Conservation (phyloP, 768 basidiomycete species). For the Macrolepiota albuminosa region DNA sequence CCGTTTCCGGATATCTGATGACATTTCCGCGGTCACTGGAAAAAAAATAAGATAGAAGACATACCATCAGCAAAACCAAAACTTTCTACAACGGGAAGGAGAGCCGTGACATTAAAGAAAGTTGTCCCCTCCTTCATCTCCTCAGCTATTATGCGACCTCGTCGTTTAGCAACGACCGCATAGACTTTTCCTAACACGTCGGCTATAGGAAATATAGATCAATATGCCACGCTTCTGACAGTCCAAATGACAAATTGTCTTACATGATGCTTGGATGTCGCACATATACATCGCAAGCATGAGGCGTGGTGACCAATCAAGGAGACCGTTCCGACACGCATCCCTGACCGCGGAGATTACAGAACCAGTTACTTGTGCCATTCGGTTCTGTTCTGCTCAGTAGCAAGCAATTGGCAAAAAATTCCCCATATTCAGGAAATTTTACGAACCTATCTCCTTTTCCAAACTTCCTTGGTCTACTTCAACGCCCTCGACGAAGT, state of each 20-base stretch:
- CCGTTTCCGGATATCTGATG: conserved; percentile 85
- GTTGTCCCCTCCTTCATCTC: conserved; percentile 98
- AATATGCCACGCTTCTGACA: conserved; percentile 1
- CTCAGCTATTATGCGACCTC: conserved; percentile 90
- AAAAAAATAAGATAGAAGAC: conserved; percentile 15
- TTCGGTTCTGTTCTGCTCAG: conserved; percentile 63
- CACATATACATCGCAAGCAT: conserved; percentile 99
- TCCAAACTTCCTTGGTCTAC: conserved; percentile 55
- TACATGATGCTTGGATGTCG: conserved; percentile 97
- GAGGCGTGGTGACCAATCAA: conserved; percentile 97
- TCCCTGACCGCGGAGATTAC: conserved; percentile 87
- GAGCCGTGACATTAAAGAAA: conserved; percentile 88
- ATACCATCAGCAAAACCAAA: conserved; percentile 96
- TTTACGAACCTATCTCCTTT: conserved; percentile 60
- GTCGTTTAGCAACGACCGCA: conserved; percentile 86
- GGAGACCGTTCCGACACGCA: conserved; percentile 80
- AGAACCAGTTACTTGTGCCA: conserved; percentile 86
- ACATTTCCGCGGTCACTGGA: conserved; percentile 8
- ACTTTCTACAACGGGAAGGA: conserved; percentile 93
- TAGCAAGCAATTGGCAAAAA: conserved; percentile 13
- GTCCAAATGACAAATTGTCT: conserved; percentile 24
- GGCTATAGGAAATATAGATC: conserved; percentile 47
- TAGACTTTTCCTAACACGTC: conserved; percentile 98
- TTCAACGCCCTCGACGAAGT: conserved; percentile 76
- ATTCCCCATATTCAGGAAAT: neutral